Evolutionary conservation across 306 rosid genomes (phyloP).

Genomic region (Quercus gilva): DNA sequence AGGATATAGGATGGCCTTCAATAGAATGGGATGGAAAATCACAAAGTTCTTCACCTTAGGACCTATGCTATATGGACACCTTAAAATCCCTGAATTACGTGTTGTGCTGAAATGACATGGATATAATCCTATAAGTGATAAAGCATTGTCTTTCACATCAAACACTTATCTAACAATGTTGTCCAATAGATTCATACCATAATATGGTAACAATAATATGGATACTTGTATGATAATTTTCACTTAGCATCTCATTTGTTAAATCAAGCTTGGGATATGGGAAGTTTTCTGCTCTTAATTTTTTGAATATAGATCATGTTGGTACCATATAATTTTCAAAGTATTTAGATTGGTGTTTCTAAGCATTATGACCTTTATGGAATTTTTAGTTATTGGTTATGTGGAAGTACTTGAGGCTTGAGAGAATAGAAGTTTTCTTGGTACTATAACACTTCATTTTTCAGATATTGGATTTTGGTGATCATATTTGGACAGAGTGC

Average conservation of each 20-base stretch:
- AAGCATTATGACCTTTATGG: not conserved
- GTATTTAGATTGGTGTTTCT: not conserved
- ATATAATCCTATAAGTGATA: not conserved
- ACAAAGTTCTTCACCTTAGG: not conserved
- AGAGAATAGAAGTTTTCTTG: slow-evolving; percentile 15
- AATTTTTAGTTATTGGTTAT: not conserved
- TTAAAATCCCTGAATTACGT: no score
- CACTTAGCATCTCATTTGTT: no score
- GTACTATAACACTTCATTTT: slow-evolving; percentile 25
- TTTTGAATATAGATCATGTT: not conserved
- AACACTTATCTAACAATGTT: not conserved
- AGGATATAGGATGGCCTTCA: not conserved
- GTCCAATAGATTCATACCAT: not conserved
- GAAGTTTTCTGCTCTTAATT: no score
- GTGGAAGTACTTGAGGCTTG: not conserved
- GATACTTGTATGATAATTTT: not conserved
- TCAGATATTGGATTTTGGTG: slow-evolving; percentile 75
- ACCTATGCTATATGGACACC: not conserved
- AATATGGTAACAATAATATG: not conserved
- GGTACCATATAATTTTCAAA: not conserved
- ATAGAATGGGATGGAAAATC: not conserved
- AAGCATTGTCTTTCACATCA: not conserved
- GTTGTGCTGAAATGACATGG: not conserved
- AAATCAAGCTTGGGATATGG: no score
- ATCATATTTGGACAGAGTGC: slow-evolving; percentile 99